These are phyloP conservation scores for Sambucus nigra DNA, from an alignment of 129 eudicot species.

Conservation along the genomic window DNA sequence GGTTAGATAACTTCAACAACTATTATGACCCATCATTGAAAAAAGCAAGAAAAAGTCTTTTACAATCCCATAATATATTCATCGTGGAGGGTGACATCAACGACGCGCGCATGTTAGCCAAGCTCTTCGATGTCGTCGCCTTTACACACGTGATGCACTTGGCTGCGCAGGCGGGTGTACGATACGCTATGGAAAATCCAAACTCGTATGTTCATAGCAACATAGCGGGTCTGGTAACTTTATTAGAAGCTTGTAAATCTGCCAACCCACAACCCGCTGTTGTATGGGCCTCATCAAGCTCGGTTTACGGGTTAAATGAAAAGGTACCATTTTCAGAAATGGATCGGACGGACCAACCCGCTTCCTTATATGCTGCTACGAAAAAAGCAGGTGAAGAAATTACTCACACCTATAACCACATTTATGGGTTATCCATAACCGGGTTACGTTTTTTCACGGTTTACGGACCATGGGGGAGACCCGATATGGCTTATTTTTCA, in stretches of 20 bases:
- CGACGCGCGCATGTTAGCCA: conserved; percentile 18
- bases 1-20: conserved; percentile 38
- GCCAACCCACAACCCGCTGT: conserved; percentile 46
- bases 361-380: conserved; percentile 54
- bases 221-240: conserved; percentile 39
- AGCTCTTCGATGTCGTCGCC: conserved; percentile 39
- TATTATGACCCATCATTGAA: conserved; percentile 47
- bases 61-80: conserved; percentile 21
- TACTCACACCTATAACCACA: conserved; percentile 45
- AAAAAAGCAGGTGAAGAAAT: conserved; percentile 56
- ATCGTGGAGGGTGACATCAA: conserved; percentile 50
- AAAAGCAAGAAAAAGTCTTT: conserved; percentile 22
- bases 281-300: conserved; percentile 57
- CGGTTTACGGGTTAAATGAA: conserved; percentile 50
- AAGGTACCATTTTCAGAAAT: conserved; percentile 49
- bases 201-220: conserved; percentile 46
- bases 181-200: conserved; percentile 55
- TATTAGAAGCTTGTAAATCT: conserved; percentile 34
- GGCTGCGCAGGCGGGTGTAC: conserved; percentile 62
- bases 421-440: conserved; percentile 46
- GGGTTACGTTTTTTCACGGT: conserved; percentile 51
- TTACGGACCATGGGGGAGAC: conserved; percentile 62
- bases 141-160: conserved; percentile 55
- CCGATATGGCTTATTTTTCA: conserved; percentile 55
- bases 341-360: conserved; percentile 49